phyloP scores from a whole-genome alignment of 2,329 filamentous ascomycete genomes.

The Pseudofabraea citricarpa region DNA sequence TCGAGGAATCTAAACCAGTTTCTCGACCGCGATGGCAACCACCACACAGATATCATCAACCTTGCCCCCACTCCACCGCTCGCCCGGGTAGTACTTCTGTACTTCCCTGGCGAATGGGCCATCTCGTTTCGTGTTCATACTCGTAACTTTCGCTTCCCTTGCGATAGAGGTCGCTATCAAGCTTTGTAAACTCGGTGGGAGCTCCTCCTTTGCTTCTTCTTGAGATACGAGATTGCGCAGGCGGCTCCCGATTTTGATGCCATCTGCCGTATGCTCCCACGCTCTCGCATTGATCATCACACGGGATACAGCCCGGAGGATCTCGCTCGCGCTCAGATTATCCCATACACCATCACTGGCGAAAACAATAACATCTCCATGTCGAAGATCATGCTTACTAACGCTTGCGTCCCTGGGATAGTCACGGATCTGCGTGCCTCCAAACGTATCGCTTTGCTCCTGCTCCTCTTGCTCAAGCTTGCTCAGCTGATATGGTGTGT shows the following conservation, averaged over 20 bases:
- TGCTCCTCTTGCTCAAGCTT: conserved; percentile 78
- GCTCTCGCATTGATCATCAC: conserved; percentile 71
- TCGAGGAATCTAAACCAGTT: conserved; percentile 30
- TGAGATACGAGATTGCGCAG: conserved; percentile 48
- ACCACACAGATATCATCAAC: conserved; percentile 93
- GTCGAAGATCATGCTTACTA: conserved; percentile 69
- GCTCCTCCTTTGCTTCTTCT: conserved; percentile 35
- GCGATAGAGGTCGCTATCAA: conserved; percentile 76
- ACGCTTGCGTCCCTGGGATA: conserved; percentile 79
- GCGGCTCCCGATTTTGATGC: conserved; percentile 58
- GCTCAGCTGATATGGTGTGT: conserved; percentile 92
- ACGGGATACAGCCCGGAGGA: conserved; percentile 72
- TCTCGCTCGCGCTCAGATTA: conserved; percentile 88
- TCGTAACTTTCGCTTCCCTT: conserved; percentile 77
- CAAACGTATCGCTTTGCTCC: conserved; percentile 76
- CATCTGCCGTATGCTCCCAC: conserved; percentile 62
- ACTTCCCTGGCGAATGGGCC: conserved; percentile 95
- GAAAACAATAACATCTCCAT: conserved; percentile 91
- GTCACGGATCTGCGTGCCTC: conserved; percentile 76
- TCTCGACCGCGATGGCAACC: conserved; percentile 71
- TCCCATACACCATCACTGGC: conserved; percentile 96
- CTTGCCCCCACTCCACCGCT: conserved; percentile 88
- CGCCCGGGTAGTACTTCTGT: conserved; percentile 78
- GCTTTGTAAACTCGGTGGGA: conserved; percentile 62
- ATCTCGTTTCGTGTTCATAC: conserved; percentile 74